Conservation (phyloP, 2,329 filamentous ascomycete species). For the Colletotrichum musae region DNA sequence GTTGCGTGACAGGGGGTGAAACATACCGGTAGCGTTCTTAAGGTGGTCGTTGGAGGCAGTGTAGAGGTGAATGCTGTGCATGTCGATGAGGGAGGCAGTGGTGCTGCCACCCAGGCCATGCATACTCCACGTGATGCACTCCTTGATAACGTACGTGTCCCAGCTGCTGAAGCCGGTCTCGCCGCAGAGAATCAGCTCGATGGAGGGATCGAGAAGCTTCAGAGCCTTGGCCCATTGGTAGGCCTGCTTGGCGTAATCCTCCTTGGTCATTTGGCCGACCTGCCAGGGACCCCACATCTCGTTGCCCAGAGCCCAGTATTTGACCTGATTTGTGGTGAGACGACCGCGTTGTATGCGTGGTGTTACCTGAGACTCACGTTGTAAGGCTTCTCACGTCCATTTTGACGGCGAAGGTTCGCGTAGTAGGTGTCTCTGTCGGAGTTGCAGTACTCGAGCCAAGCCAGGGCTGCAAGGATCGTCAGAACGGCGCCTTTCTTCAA, state of each 20-base stretch:
- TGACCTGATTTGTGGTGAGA: conserved; percentile 61
- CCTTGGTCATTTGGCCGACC: conserved; percentile 77
- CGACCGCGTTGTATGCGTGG: too few relatives aligned
- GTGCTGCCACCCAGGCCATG: conserved; percentile 52
- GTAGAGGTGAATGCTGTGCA: conserved; percentile 88
- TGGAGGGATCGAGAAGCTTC: conserved; percentile 78
- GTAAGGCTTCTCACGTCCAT: conserved; percentile 84
- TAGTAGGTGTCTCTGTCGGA: conserved; percentile 83
- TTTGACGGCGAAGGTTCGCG: conserved; percentile 82
- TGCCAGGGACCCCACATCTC: conserved; percentile 79
- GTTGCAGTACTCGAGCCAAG: conserved; percentile 91
- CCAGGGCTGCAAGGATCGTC: conserved; percentile 63
- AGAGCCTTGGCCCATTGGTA: conserved; percentile 81
- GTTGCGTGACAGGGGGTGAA: background rate
- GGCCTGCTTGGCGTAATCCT: conserved; percentile 78
- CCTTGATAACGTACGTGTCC: conserved; percentile 81
- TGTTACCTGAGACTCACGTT: conserved; percentile 53
- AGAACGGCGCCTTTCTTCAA: background rate
- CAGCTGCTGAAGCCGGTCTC: conserved; percentile 78
- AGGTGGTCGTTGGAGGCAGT: conserved; percentile 70
- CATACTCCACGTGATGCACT: conserved; percentile 67
- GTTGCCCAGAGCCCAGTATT: conserved; percentile 90
- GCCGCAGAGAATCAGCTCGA: conserved; percentile 82
- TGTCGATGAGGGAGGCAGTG: conserved; percentile 71
- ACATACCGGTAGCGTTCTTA: conserved; percentile 61